A percentile compares a stretch with the other conserved stretches of the same genome.
These are phyloP conservation scores for Sporothrix sp. DNA, from an alignment of 2,329 filamentous ascomycete genomes.

Conservation along the genomic window DNA sequence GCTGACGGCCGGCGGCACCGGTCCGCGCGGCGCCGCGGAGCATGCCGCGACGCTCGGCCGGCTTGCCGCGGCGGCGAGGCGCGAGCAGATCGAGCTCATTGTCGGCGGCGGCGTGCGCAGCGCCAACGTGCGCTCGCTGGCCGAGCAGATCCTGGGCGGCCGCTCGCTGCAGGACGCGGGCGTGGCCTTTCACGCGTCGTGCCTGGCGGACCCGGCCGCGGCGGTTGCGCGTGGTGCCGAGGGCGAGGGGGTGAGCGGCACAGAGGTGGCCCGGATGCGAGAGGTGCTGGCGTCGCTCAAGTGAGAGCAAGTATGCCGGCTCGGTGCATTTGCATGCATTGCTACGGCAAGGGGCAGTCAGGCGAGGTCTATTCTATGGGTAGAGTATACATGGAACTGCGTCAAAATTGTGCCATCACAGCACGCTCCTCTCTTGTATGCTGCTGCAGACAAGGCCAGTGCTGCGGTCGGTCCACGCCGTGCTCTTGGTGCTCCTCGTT, in stretches of 20 bases:
- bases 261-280: slow-evolving; percentile 20
- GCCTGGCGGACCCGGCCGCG: slow-evolving; percentile 21
- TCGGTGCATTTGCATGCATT: neutral
- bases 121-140: slow-evolving; percentile 28
- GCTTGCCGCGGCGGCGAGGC: slow-evolving; percentile 24
- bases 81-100: slow-evolving; percentile 38
- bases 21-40: slow-evolving; percentile 25
- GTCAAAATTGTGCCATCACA: no score
- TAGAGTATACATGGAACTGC: no score
- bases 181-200: slow-evolving; percentile 40
- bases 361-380: no score
- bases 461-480: neutral
- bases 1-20: slow-evolving; percentile 43
- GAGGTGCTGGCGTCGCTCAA: neutral
- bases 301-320: neutral
- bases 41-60: slow-evolving; percentile 30
- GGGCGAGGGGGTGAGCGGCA: slow-evolving; percentile 19
- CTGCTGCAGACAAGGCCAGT: neutral
- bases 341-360: no score
- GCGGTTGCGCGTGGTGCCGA: slow-evolving; percentile 9
- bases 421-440: neutral
- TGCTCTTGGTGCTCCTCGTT: neutral
- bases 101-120: slow-evolving; percentile 42
- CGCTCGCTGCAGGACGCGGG: neutral
- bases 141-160: slow-evolving; percentile 19